Percentiles rank a stretch among this genome's conserved stretches.
phyloP scores from a whole-genome alignment of 768 basidiomycete species.

The Podaxis rugospora region DNA sequence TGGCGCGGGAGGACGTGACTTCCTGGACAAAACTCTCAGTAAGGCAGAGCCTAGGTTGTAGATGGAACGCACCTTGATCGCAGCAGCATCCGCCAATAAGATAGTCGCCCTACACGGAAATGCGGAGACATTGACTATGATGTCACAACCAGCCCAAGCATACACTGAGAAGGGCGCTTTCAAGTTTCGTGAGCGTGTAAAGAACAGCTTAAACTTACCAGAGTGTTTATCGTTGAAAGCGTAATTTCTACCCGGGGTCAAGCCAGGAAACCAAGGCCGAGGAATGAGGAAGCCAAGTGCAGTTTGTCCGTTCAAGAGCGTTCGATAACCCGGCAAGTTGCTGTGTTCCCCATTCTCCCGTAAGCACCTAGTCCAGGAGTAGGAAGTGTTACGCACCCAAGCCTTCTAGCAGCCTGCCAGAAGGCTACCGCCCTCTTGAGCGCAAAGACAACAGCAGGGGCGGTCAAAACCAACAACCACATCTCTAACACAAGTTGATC shows the following conservation, averaged over 20 bases:
- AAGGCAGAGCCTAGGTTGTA: background rate
- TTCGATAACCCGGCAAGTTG: slow-evolving; percentile 6
- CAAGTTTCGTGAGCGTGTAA: background rate
- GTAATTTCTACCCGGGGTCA: background rate
- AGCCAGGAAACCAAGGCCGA: background rate
- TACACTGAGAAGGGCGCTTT: background rate
- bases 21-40: background rate
- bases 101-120: slow-evolving; percentile 20
- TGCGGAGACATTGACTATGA: background rate
- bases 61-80: slow-evolving; percentile 30
- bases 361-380: background rate
- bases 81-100: slow-evolving; percentile 32
- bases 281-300: background rate
- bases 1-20: slow-evolving; percentile 31
- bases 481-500: background rate
- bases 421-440: background rate
- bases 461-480: background rate
- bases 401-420: background rate
- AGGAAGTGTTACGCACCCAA: background rate
- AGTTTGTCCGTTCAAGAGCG: background rate
- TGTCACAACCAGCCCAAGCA: slow-evolving; percentile 8
- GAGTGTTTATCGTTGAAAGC: slow-evolving; percentile 3
- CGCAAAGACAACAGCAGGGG: background rate
- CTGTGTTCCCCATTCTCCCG: background rate
- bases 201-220: background rate